Evolutionary conservation across 768 basidiomycete species (phyloP).

Genomic region (Russula earlei): DNA sequence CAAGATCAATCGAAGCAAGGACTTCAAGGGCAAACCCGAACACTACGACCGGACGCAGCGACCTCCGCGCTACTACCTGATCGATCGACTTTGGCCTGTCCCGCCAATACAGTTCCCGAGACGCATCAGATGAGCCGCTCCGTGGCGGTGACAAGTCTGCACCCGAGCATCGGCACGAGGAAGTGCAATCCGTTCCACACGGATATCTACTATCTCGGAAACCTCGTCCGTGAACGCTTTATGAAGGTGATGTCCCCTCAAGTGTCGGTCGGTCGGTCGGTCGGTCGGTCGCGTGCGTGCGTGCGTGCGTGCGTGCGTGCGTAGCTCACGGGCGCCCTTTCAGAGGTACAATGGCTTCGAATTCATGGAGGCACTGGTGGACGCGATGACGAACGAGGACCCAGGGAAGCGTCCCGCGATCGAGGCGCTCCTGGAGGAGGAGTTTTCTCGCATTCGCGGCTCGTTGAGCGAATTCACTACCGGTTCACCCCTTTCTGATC

Average conservation of each 20-base stretch:
- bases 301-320: not conserved
- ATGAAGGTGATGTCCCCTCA: constrained; percentile 21
- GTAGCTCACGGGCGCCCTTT: not conserved
- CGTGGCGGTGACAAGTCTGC: constrained; percentile 29
- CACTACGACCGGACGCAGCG: constrained; percentile 15
- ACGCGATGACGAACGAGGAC: not conserved
- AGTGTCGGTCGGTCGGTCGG: constrained; percentile 22
- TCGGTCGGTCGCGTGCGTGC: constrained; percentile 18
- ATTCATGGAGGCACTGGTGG: constrained; percentile 23
- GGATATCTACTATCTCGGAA: not conserved
- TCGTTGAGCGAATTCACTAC: not conserved
- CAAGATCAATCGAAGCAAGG: not conserved
- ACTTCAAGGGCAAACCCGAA: not conserved
- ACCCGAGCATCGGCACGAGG: constrained; percentile 24
- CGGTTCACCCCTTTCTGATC: not conserved
- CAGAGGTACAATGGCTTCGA: constrained; percentile 22
- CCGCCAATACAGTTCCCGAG: constrained; percentile 19
- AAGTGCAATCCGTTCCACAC: constrained; percentile 25
- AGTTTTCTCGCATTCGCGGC: not conserved
- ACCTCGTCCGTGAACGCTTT: constrained; percentile 23
- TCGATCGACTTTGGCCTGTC: constrained; percentile 3
- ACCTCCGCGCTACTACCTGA: constrained; percentile 24
- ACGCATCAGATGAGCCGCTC: constrained; percentile 19
- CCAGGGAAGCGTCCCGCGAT: not conserved
- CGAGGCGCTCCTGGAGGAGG: not conserved